phyloP scores from a whole-genome alignment of 1,139 yeast genomes.

The Fermentozyma sake region DNA sequence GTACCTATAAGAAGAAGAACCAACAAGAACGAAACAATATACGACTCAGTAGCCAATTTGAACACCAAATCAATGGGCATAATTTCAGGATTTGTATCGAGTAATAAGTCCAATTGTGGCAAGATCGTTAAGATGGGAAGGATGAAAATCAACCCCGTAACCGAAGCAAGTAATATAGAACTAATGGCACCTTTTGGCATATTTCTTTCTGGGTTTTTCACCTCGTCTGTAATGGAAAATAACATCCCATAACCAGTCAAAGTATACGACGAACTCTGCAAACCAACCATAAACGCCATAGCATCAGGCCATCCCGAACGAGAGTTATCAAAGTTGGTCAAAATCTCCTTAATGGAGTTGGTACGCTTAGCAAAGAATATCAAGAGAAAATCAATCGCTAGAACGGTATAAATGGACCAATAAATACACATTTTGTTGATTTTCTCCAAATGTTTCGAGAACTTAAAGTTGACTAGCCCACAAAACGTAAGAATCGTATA shows the following conservation, averaged over 20 bases:
- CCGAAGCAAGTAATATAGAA: constrained; percentile 59
- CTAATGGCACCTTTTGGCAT: constrained; percentile 75
- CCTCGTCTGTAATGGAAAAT: constrained; percentile 81
- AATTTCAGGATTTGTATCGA: constrained; percentile 60
- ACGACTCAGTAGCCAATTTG: constrained; percentile 65
- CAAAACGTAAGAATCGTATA: constrained; percentile 52
- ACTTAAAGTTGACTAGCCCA: constrained; percentile 58
- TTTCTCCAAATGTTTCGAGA: constrained; percentile 54
- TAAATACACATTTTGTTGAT: constrained; percentile 64
- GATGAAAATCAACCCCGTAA: constrained; percentile 68
- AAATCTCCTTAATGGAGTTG: constrained; percentile 54
- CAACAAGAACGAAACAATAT: constrained; percentile 61
- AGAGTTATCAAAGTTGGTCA: constrained; percentile 66
- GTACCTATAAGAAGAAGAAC: constrained; percentile 68
- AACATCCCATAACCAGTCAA: constrained; percentile 80
- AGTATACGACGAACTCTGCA: constrained; percentile 75
- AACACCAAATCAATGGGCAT: constrained; percentile 66
- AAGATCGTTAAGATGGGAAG: constrained; percentile 67
- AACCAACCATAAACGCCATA: constrained; percentile 66
- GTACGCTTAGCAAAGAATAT: constrained; percentile 57
- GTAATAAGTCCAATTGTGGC: constrained; percentile 54
- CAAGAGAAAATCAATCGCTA: constrained; percentile 60
- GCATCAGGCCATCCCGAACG: constrained; percentile 70
- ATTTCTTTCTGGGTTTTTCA: constrained; percentile 65
- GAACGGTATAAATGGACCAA: constrained; percentile 72